Percentiles rank a stretch among this genome's conserved stretches.
Conservation (phyloP, 108 stramenopile genomes). For the Cyclotella kingstonii region DNA sequence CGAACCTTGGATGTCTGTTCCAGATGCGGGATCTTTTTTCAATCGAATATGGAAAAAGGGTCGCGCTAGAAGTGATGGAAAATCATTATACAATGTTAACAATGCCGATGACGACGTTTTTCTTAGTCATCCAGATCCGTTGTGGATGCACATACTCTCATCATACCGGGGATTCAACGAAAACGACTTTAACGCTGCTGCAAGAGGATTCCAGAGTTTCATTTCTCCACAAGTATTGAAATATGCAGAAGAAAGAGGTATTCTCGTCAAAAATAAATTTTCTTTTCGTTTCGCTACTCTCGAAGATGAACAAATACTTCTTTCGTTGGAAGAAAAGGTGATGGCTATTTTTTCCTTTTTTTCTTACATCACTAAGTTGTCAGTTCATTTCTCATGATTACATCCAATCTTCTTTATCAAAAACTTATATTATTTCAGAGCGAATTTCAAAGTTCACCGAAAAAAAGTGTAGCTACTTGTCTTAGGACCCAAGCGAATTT, state of each 20-base stretch:
- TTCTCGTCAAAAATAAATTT: conserved; percentile 20
- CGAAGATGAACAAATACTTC: conserved; percentile 15
- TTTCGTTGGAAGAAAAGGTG: conserved; percentile 21
- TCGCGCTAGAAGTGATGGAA: background rate
- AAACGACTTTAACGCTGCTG: conserved; percentile 36
- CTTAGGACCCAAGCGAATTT: conserved; percentile 29
- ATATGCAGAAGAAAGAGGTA: conserved; percentile 24
- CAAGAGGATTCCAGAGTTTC: conserved; percentile 19
- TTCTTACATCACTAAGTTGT: background rate
- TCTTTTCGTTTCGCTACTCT: conserved; percentile 23
- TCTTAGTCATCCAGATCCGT: conserved; percentile 27
- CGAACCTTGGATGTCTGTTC: conserved; percentile 13
- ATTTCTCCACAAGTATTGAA: conserved; percentile 27
- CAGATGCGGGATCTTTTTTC: conserved; percentile 12
- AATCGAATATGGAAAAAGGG: conserved; percentile 18
- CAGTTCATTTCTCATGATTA: background rate
- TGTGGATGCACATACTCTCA: conserved; percentile 23
- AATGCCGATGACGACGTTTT: conserved; percentile 16
- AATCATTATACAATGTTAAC: background rate
- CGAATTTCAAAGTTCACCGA: conserved; percentile 19
- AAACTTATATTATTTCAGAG: conserved; percentile 17
- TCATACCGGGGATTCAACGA: conserved; percentile 42
- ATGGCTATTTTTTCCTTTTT: background rate
- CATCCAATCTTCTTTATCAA: too few species aligned
- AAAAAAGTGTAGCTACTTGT: conserved; percentile 21